A percentile compares a stretch with the other conserved stretches of the same genome.
phyloP scores from a whole-genome alignment of 495 filamentous ascomycete species.

The Mytilinidion resinicola region DNA sequence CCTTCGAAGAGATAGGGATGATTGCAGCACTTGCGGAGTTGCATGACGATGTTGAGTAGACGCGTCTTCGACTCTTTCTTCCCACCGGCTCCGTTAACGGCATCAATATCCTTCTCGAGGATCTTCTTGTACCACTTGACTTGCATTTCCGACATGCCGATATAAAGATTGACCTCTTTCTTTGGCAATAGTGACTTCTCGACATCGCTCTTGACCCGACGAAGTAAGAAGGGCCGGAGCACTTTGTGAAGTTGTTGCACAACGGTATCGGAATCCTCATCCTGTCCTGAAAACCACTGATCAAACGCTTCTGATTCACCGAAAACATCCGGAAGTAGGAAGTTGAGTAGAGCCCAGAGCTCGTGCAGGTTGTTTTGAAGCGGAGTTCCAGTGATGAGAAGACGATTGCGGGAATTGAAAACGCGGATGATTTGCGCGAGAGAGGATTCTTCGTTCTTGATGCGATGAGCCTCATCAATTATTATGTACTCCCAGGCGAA shows the following conservation, averaged over 20 bases:
- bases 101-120: constrained; percentile 97
- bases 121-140: constrained; percentile 99
- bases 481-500: constrained; percentile 99
- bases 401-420: constrained; percentile 91
- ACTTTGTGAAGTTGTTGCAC: constrained; percentile 95
- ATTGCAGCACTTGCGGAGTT: constrained; percentile 98
- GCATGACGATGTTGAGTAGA: constrained; percentile 99
- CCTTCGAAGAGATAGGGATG: constrained; percentile 98
- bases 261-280: constrained; percentile 87
- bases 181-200: constrained; percentile 97
- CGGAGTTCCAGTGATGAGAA: constrained; percentile 95
- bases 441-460: constrained; percentile 99
- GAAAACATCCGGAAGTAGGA: constrained; percentile 94
- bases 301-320: constrained; percentile 97
- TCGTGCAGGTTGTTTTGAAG: constrained; percentile 99
- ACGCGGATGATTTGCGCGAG: constrained; percentile 94
- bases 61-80: constrained; percentile 98
- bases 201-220: constrained; percentile 96
- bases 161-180: constrained; percentile 94
- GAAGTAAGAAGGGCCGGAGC: constrained; percentile 85
- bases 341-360: constrained; percentile 98
- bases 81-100: constrained; percentile 92
- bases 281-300: constrained; percentile 90
- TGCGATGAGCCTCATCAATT: constrained; percentile 97
- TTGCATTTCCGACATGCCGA: constrained; percentile 99